Evolutionary conservation across 1,139 yeast species (phyloP), one percentile per base, ranked within the genome.

Genomic region (Protomyces arabidopsidicola): DNA sequence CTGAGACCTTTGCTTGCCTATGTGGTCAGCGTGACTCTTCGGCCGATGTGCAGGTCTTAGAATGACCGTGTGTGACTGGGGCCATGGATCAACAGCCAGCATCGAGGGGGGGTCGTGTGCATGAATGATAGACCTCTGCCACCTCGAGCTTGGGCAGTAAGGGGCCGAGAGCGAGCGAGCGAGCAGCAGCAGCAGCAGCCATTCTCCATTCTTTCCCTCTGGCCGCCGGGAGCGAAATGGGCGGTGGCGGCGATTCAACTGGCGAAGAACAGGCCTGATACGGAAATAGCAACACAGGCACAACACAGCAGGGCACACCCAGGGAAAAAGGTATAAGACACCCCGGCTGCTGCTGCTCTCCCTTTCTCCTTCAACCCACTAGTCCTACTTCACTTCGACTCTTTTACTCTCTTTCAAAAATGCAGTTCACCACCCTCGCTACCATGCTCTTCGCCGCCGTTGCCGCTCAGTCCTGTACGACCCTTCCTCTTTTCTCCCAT

Each of bases 241-340:
- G 31, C 31, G 31, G 31, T 36, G 42, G 42, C 16, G 42, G 42
- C 42, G 42, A 27, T 5, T 27, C 31, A 27, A 27, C 31, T 27
- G 31, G 31, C 31, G 31, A 27, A 8, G 31, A 5, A 27, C 4
- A 27, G 6, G 4, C 31, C 31, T 27, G 31, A 22, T 22, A 45
- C 31, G 31, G 51, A 22, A 18, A 55, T 55, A 50, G 51, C 48
- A 14, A 50, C n/a, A n/a, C n/a, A n/a, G n/a, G n/a, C n/a, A n/a
- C 34, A 27, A 55, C 39, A 38, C 48, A 35, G 39, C 60, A 56
- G 10, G 55, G 55, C 27, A 50, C 27, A 22, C 16, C 39, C 9
- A 51, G 35, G 20, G 22, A 51, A 54, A 57, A 53, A 16, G 55
- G 55, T 36, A 36, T 36, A 36, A 36, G 42, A 36, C 5, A 14